Base-by-base conservation (phyloP, 139 green algal genomes). In the Spirogloea muscicola region DNA sequence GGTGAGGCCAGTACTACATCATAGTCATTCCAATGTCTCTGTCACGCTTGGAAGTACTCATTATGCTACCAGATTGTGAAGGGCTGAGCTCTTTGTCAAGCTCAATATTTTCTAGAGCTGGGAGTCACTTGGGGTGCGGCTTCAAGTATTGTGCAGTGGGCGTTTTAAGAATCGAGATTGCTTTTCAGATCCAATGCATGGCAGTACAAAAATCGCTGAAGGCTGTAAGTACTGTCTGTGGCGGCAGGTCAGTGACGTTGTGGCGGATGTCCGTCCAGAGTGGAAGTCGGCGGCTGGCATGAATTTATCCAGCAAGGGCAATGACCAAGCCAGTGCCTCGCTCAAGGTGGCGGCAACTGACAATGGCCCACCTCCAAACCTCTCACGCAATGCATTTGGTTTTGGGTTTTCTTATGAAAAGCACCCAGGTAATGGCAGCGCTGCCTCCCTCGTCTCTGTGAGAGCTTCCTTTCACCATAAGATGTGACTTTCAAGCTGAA, bases 1-100 rank as follows among this genome's bases (percentile, higher is more conserved):
- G 60, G 60, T 70, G 42, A 62, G 52, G 6, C 5, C 31, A 5
- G n/a, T n/a, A n/a, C n/a, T n/a, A n/a, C n/a, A n/a, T n/a, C n/a
- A n/a, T n/a, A n/a, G n/a, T n/a, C n/a, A n/a, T n/a, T n/a, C n/a
- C n/a, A n/a, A n/a, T n/a, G n/a, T n/a, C n/a, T n/a, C n/a, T n/a
- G n/a, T n/a, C n/a, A n/a, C n/a, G n/a, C n/a, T n/a, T n/a, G n/a
- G n/a, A n/a, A n/a, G n/a, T 5, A 33, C 6, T 6, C 37, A 7
- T 43, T 21, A 55, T 21, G 21, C 21, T 31, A 21, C 21, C 46
- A 55, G 46, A 55, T 21, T 31, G 46, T 21, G 21, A 55, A 21
- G 21, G 21, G 46, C 46, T 21, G 46, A 21, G 46, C 21, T 31
- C 21, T 21, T 55, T 55, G 46, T 21, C 21, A 31, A 21, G 46